These are phyloP conservation scores for Pisolithus thermaeus DNA, from an alignment of 1,284 basidiomycete genomes.

Conservation along the genomic window DNA sequence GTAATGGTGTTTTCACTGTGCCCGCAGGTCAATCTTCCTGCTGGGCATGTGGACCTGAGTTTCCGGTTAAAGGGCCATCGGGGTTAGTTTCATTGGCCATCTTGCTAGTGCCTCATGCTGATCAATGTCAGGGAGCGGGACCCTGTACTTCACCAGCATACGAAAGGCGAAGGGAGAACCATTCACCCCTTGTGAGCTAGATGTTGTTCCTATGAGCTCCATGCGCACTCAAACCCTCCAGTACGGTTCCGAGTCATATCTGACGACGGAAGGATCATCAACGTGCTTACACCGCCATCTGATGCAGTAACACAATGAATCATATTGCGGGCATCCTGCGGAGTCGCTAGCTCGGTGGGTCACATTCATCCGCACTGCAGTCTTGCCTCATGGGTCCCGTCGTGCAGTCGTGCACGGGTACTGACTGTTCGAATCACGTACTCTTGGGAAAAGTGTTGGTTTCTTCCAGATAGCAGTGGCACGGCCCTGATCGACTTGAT, in stretches of 20 bases:
- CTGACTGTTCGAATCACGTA: no score
- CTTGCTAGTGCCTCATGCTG: not conserved
- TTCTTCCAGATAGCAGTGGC: no score
- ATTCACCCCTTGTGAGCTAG: conserved; percentile 57
- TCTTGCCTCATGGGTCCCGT: no score
- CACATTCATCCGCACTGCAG: no score
- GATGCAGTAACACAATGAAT: not conserved
- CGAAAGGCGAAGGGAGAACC: conserved; percentile 67
- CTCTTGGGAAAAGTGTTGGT: no score
- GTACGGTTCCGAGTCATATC: conserved; percentile 68
- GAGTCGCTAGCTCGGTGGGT: not conserved
- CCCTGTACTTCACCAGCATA: conserved; percentile 76
- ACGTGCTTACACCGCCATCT: conserved; percentile 16
- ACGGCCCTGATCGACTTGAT: no score
- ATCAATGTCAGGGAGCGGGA: conserved; percentile 51
- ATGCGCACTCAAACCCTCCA: conserved; percentile 21
- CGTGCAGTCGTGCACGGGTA: no score
- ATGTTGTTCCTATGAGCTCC: conserved; percentile 11
- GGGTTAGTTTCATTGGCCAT: conserved; percentile 32
- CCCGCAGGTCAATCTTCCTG: conserved; percentile 60
- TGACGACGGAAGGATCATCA: conserved; percentile 52
- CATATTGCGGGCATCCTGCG: not conserved
- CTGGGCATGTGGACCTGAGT: conserved; percentile 72
- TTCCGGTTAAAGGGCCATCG: conserved; percentile 69
- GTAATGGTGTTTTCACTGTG: not conserved